These are phyloP conservation scores for Cutaneotrichosporon sp. DNA, from an alignment of 1,284 basidiomycete species.

Conservation along the genomic window DNA sequence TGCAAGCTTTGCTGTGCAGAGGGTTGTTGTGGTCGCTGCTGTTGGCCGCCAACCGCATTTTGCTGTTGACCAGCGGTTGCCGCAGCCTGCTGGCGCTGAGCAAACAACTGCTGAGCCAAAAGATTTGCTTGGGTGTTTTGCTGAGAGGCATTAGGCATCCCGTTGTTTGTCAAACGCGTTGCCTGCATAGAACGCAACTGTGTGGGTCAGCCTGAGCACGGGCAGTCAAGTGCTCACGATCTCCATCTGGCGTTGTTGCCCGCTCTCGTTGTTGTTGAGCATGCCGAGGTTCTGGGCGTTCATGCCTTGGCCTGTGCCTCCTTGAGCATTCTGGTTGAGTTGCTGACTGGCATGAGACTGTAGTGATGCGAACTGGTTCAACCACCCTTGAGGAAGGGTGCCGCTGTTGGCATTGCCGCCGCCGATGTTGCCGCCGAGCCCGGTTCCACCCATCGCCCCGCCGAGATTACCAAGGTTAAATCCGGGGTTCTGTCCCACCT, in stretches of 20 bases:
- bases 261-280: conserved; percentile 2
- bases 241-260: conserved; percentile 15
- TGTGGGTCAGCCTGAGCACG: background rate
- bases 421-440: conserved; percentile 4
- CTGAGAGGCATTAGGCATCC: conserved; percentile 6
- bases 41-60: background rate
- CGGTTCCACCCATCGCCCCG: background rate
- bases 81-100: conserved; percentile 8
- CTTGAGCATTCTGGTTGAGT: conserved; percentile 6
- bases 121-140: conserved; percentile 8
- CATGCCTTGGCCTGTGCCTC: background rate
- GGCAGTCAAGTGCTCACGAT: conserved; percentile 6
- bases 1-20: conserved; percentile 3
- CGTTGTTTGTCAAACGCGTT: conserved; percentile 1
- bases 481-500: conserved; percentile 10
- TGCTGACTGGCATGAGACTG: conserved; percentile 15
- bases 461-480: conserved; percentile 16
- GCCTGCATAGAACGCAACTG: conserved; percentile 19
- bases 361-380: conserved; percentile 16
- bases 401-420: conserved; percentile 1
- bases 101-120: conserved; percentile 13
- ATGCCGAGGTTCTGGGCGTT: background rate
- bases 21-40: conserved; percentile 6
- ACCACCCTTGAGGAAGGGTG: conserved; percentile 13
- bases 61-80: conserved; percentile 9